Base-by-base conservation (phyloP, 2,329 filamentous ascomycete genomes). In the Ophiostoma quercus region DNA sequence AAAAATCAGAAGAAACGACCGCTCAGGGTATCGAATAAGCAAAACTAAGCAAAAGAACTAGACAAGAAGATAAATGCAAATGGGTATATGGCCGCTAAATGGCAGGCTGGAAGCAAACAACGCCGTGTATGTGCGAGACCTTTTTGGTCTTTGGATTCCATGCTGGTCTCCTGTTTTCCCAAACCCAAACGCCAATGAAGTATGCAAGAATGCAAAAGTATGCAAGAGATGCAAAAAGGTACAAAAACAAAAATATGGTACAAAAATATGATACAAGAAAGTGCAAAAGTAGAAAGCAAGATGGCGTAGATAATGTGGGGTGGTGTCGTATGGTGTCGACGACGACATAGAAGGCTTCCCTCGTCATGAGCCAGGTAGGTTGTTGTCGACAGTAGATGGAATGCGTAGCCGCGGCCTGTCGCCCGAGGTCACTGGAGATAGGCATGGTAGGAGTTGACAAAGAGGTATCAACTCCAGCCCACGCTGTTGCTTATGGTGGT, bases 121-220 rank as follows among this genome's bases (percentile, higher is more conserved):
- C 57, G 57, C 57, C 57, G 57, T 62, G 57, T 12, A 62, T 62
- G 57, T 62, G 57, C 57, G 22, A 32, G 57, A 60, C 57, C 57
- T 29, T 62, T 25, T 62, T 25, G 57, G 22, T 29, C 25, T 29
- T 62, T 47, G 16, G 14, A 62, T 62, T 11, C 57, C 57, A 57
- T 47, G 43, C 16, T 57, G 51, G 39, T 41, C 12, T 14, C 39
- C 51, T 25, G 25, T 29, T 34, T 32, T 62, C 25, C 25, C 57
- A 32, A 32, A 32, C 14, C 57, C 57, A 62, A 32, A 62, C 57
- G 57, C 57, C 57, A 12, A 34, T 34, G 34, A 34, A 34, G 34
- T 34, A 34, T 34, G 8, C 34, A 32, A 16, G 14, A 62, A 29
- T 29, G 25, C 25, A 29, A 29, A 29, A 29, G 25, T 29, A 29